phyloP scores from a whole-genome alignment of 441 rosid genomes.

The Rhodomyrtus psidioides region DNA sequence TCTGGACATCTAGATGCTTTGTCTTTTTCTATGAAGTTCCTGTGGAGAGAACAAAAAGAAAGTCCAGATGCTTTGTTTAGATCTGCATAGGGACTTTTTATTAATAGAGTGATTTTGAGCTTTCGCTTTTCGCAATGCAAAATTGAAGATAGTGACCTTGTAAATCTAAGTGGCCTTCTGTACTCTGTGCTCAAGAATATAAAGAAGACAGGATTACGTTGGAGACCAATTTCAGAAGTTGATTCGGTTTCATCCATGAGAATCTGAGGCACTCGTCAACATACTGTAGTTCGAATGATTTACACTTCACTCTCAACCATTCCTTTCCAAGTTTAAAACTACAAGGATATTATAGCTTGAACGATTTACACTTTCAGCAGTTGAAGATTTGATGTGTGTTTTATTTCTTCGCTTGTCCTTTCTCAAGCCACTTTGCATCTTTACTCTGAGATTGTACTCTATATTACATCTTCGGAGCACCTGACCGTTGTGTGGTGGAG shows the following conservation, averaged over 20 bases:
- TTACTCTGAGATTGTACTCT: not conserved
- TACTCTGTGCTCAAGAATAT: not conserved
- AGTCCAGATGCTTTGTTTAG: not conserved
- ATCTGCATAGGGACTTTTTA: not conserved
- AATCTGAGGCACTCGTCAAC: not conserved
- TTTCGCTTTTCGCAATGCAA: not conserved
- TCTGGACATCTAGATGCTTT: not conserved
- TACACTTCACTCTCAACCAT: not conserved
- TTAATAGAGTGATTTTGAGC: not conserved
- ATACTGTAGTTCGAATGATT: not conserved
- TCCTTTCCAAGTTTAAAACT: not conserved
- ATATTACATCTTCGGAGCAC: fast-evolving
- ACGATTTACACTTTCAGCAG: too few species aligned
- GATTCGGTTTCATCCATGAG: not conserved
- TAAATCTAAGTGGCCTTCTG: not conserved
- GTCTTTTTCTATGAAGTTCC: not conserved
- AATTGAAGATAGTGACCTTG: not conserved
- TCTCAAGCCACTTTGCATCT: not conserved
- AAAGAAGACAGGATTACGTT: not conserved
- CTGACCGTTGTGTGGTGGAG: not conserved
- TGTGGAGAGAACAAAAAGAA: not conserved
- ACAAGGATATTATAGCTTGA: too few species aligned
- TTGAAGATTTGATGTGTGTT: not conserved
- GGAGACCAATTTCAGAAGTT: not conserved
- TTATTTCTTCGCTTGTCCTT: not conserved